Evolutionary conservation across 768 basidiomycete species (phyloP).

Genomic region (Kwoniella europaea): DNA sequence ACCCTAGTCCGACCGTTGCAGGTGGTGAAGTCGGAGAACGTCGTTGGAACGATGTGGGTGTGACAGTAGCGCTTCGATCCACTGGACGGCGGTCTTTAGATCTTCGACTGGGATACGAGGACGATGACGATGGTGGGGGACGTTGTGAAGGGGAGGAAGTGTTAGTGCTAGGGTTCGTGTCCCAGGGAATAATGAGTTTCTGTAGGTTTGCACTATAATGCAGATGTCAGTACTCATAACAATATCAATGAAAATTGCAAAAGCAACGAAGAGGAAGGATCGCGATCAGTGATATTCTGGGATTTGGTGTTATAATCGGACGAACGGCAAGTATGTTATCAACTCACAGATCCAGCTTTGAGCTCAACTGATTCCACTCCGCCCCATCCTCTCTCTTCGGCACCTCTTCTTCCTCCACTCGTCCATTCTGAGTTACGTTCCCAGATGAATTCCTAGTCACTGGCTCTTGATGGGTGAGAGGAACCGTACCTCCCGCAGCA

Average conservation of each 20-base stretch:
- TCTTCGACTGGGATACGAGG: background rate
- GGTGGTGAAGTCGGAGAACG: background rate
- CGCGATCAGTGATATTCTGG: background rate
- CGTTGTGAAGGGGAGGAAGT: background rate
- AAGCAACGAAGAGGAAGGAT: background rate
- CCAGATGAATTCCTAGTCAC: background rate
- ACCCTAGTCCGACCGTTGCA: conserved; percentile 9
- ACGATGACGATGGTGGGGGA: background rate
- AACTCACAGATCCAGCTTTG: conserved; percentile 25
- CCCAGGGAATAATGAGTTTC: conserved; percentile 19
- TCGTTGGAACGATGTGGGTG: background rate
- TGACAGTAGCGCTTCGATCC: conserved; percentile 9
- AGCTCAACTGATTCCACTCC: conserved; percentile 13
- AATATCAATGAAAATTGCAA: background rate
- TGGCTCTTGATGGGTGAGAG: conserved; percentile 9
- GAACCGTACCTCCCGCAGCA: conserved; percentile 49
- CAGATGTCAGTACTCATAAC: too few relatives aligned
- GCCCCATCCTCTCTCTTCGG: background rate
- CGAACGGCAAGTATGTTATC: background rate
- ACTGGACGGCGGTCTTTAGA: background rate
- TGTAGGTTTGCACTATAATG: conserved; percentile 12
- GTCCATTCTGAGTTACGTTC: background rate
- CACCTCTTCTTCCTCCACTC: too few relatives aligned
- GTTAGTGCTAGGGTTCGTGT: background rate
- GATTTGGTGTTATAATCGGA: background rate